Evolutionary conservation across 2,329 filamentous ascomycete species (phyloP), one percentile per base, ranked within the genome.

Genomic region (Alternaria sp.): DNA sequence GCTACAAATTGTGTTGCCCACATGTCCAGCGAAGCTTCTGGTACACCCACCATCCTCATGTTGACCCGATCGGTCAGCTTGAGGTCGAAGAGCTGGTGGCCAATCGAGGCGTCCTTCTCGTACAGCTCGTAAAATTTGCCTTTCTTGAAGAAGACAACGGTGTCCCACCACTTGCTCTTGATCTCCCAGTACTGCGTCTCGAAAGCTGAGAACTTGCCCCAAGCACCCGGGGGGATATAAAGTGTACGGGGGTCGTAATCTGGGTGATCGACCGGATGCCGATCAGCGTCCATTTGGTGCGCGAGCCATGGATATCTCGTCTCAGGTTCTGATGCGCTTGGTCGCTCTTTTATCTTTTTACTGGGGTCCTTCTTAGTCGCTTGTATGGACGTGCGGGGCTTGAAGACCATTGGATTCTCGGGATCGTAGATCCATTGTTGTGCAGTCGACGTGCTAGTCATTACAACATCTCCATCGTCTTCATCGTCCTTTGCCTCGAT

Each of bases 171-270:
- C 71, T 97, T 97, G 78, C 94, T 92, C 82, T 99, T 99, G 79
- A 99, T 98, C 73, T 97, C 93, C 95, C 95, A 99, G 78, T 99
- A 99, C 76, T 99, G 95, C 78, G 93, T 96, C 80, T 99, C 95
- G 67, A 99, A 99, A 0, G 94, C 87, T 0, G 94, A 96, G 76
- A 99, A 97, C 27, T 91, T 90, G 30, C 82, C 81, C 89, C 90
- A 97, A 0, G 93, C 92, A 34, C 84, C 75, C 0, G 92, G 91
- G 0, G 95, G 95, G 34, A 99, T 91, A 78, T 90, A 97, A n/a
- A 99, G 86, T 0, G 93, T 96, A 20, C 92, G 87, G 9, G 93
- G 92, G 71, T 99, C 94, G 71, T 94, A 97, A 58, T 99, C 94
- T 0, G 94, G 90, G 77, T 97, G 89, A 10, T 87, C 90, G 0